These are phyloP conservation scores for Erythrobasidium hasegawianum DNA, from an alignment of 1,284 basidiomycete genomes.

Conservation along the genomic window DNA sequence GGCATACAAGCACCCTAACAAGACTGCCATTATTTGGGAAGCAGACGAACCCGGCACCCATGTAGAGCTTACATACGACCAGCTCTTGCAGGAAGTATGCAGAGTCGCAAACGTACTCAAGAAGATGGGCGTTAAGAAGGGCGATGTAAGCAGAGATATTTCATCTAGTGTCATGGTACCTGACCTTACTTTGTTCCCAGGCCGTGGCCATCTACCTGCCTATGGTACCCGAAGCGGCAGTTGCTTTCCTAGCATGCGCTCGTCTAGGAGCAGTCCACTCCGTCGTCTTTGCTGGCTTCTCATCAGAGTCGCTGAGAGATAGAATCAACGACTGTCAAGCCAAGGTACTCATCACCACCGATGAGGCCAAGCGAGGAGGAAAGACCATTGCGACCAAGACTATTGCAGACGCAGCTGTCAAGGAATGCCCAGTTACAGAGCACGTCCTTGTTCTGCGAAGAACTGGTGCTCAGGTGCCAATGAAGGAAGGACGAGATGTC, in stretches of 20 bases:
- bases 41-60: slow-evolving; percentile 89
- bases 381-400: slow-evolving; percentile 93
- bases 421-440: slow-evolving; percentile 78
- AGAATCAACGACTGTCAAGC: slow-evolving; percentile 86
- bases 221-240: slow-evolving; percentile 65
- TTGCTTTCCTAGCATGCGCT: slow-evolving; percentile 94
- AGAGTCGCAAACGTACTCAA: slow-evolving; percentile 88
- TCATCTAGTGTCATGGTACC: not conserved
- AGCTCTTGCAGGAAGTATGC: slow-evolving; percentile 87
- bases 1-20: slow-evolving; percentile 86
- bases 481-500: slow-evolving; percentile 78
- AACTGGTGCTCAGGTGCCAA: slow-evolving; percentile 79
- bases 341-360: slow-evolving; percentile 87
- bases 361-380: slow-evolving; percentile 91
- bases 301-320: slow-evolving; percentile 91
- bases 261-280: slow-evolving; percentile 96
- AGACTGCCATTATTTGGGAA: slow-evolving; percentile 97
- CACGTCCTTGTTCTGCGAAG: slow-evolving; percentile 86
- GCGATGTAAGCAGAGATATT: slow-evolving; percentile 66
- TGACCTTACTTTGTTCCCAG: slow-evolving; percentile 31
- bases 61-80: slow-evolving; percentile 69
- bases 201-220: slow-evolving; percentile 73
- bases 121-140: slow-evolving; percentile 85
- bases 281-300: slow-evolving; percentile 98
- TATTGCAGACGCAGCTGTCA: slow-evolving; percentile 88